A percentile compares a stretch with the other conserved stretches of the same genome.
Evolutionary conservation across 164 flowering plant genomes (phyloP).

Genomic region (Chimonanthus salicifolius): DNA sequence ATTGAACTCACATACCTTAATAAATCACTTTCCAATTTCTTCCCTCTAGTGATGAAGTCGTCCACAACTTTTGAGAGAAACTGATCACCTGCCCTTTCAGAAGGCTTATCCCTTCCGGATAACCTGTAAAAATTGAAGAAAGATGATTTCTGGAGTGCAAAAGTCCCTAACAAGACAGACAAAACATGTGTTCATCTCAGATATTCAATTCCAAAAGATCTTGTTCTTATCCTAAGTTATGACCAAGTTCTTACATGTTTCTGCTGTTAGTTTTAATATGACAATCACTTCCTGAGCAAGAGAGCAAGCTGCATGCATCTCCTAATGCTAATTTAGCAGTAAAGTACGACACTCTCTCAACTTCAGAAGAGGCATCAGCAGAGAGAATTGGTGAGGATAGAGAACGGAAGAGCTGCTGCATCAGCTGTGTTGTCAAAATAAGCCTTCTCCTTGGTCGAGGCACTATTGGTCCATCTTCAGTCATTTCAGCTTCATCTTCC

Average conservation of each 20-base stretch:
- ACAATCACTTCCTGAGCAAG: constrained; percentile 24
- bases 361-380: constrained; percentile 39
- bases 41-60: constrained; percentile 37
- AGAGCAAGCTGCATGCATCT: constrained; percentile 63
- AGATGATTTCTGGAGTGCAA: neutral
- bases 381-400: constrained; percentile 44
- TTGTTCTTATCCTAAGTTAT: neutral
- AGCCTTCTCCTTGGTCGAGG: constrained; percentile 60
- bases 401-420: constrained; percentile 67
- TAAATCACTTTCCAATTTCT: constrained; percentile 54
- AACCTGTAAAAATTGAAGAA: constrained; percentile 26
- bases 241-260: constrained; percentile 37
- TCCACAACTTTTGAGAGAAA: constrained; percentile 43
- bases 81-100: constrained; percentile 30
- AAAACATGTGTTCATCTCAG: neutral
- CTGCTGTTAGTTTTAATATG: constrained; percentile 11
- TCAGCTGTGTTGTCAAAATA: constrained; percentile 59
- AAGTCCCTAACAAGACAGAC: neutral
- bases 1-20: constrained; percentile 38
- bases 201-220: neutral
- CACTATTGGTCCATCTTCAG: constrained; percentile 32
- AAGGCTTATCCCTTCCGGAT: constrained; percentile 29
- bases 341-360: constrained; percentile 41
- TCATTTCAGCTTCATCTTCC: constrained; percentile 40
- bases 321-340: constrained; percentile 57